Evolutionary conservation across 139 green algal species (phyloP).

Genomic region (Chlorella sp.): DNA sequence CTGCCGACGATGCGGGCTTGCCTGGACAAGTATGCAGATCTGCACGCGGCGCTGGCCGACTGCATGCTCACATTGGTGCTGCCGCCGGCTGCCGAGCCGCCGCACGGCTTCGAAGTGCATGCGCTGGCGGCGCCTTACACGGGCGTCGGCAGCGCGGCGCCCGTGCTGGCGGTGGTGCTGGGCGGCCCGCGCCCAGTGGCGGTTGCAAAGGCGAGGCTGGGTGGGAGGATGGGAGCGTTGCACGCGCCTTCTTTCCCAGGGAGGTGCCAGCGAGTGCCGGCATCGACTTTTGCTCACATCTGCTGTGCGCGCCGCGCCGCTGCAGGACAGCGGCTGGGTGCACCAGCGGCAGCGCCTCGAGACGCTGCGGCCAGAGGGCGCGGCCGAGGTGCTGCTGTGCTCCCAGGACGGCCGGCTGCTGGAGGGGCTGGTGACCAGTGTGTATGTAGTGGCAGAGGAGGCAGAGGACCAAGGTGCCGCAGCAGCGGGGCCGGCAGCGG

Average conservation of each 20-base stretch:
- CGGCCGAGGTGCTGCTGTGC: constrained; percentile 46
- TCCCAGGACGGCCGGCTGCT: constrained; percentile 32
- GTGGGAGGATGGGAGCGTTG: neutral
- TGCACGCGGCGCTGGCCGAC: neutral
- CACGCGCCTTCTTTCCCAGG: neutral
- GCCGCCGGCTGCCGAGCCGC: neutral
- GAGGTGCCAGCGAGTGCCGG: too few relatives aligned
- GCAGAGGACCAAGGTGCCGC: neutral
- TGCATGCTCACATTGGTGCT: constrained; percentile 19
- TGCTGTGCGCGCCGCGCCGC: neutral
- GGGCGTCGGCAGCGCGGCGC: neutral
- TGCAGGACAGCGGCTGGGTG: constrained; percentile 40
- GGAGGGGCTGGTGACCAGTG: constrained; percentile 58
- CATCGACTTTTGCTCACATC: neutral
- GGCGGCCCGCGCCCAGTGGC: constrained; percentile 22
- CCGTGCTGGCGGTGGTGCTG: constrained; percentile 22
- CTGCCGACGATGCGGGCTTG: neutral
- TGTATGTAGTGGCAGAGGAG: constrained; percentile 40
- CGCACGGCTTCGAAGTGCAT: neutral
- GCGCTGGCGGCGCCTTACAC: neutral
- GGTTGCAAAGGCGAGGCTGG: constrained; percentile 16
- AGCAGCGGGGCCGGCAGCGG: neutral
- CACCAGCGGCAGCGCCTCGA: constrained; percentile 20
- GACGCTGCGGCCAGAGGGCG: neutral
- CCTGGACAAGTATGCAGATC: neutral